These are phyloP conservation scores for Daldinia concentrica DNA, from an alignment of 495 filamentous ascomycete species.

Conservation along the genomic window DNA sequence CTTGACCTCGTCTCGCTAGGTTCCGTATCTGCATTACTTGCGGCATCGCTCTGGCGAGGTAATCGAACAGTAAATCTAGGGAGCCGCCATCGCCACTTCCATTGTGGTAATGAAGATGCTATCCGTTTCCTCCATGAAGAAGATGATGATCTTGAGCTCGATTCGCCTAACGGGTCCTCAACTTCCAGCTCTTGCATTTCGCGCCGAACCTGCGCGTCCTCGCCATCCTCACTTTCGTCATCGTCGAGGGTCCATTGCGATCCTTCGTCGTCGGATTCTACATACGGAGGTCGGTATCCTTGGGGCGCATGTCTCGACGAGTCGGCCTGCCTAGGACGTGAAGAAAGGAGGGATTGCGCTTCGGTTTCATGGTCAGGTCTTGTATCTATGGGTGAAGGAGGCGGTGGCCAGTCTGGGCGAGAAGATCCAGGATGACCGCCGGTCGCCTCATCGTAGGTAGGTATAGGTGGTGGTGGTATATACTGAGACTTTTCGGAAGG, in stretches of 20 bases:
- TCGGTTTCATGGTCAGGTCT: constrained; percentile 51
- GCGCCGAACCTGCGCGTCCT: constrained; percentile 70
- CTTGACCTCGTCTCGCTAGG: constrained; percentile 33
- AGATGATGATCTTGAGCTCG: constrained; percentile 47
- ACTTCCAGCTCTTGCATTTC: constrained; percentile 93
- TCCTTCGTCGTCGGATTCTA: constrained; percentile 67
- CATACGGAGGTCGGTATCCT: constrained; percentile 79
- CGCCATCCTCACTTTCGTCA: constrained; percentile 51
- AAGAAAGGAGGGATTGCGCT: constrained; percentile 69
- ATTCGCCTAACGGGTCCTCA: constrained; percentile 69
- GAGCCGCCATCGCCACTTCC: constrained; percentile 60
- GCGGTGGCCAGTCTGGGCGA: constrained; percentile 46
- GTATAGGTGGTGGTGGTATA: constrained; percentile 79
- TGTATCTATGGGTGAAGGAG: constrained; percentile 46
- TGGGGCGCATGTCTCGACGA: constrained; percentile 48
- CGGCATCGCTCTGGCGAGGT: constrained; percentile 41
- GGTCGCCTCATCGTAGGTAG: constrained; percentile 92
- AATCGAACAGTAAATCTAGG: constrained; percentile 56
- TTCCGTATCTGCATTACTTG: constrained; percentile 22
- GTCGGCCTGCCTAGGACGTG: constrained; percentile 48
- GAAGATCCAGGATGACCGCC: constrained; percentile 55
- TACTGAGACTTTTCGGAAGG: constrained; percentile 60
- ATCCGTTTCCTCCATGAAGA: constrained; percentile 62
- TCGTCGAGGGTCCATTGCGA: constrained; percentile 53
- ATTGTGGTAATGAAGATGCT: constrained; percentile 56